Evolutionary conservation across 2,329 filamentous ascomycete species (phyloP).

Genomic region (Fusarium ramigenum): DNA sequence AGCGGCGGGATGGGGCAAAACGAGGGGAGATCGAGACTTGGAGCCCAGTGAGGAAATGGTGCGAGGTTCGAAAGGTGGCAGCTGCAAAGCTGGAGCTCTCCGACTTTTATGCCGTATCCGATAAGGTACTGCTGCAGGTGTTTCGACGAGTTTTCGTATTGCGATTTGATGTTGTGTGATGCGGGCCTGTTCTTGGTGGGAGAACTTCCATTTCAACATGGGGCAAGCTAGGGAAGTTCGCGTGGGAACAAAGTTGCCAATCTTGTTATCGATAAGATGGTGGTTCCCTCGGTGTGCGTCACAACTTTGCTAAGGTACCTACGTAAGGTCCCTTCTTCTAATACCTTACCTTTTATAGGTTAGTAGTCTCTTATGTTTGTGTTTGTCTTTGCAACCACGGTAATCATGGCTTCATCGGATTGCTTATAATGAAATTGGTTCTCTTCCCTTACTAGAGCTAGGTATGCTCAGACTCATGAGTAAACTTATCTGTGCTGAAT

Average conservation of each 20-base stretch:
- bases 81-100: neutral
- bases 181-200: slow-evolving; percentile 37
- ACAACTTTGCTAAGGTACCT: neutral
- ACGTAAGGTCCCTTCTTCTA: neutral
- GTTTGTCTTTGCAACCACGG: neutral
- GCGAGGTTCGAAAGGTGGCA: neutral
- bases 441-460: neutral
- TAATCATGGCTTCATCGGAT: neutral
- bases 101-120: neutral
- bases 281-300: slow-evolving; percentile 11
- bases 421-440: neutral
- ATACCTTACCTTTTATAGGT: neutral
- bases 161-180: slow-evolving; percentile 34
- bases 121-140: neutral
- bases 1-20: slow-evolving; percentile 24
- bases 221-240: slow-evolving; percentile 23
- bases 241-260: slow-evolving; percentile 32
- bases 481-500: neutral
- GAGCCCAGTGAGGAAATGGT: slow-evolving; percentile 6
- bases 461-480: neutral
- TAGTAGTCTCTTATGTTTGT: neutral
- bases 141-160: slow-evolving; percentile 22
- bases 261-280: slow-evolving; percentile 47
- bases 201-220: slow-evolving; percentile 25
- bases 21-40: slow-evolving; percentile 27